Evolutionary conservation across 2,329 filamentous ascomycete species (phyloP).

Genomic region (Aspergillus fischeri): DNA sequence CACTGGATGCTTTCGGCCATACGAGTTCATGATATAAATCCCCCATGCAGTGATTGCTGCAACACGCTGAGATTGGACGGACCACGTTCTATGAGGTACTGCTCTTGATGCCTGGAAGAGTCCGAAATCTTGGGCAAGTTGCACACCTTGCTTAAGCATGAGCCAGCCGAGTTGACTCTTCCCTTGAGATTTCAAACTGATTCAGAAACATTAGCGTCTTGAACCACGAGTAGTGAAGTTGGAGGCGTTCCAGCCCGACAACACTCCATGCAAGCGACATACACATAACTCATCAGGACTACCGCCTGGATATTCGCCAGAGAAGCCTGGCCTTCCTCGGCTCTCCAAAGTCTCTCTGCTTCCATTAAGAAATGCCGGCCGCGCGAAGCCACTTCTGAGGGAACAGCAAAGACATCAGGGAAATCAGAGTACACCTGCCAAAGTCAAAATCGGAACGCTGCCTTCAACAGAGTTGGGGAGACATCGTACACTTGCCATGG

Average conservation of each 20-base stretch:
- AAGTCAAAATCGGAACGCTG: constrained; percentile 7
- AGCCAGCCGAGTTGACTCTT: constrained; percentile 26
- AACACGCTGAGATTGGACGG: constrained; percentile 18
- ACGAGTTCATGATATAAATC: constrained; percentile 30
- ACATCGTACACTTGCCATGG: constrained; percentile 41
- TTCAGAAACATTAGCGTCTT: constrained; percentile 12
- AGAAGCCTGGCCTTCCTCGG: constrained; percentile 30
- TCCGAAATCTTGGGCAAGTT: constrained; percentile 29
- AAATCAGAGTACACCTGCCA: constrained; percentile 35
- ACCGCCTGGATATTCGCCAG: constrained; percentile 36
- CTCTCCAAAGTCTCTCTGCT: constrained; percentile 33
- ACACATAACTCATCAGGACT: constrained; percentile 30
- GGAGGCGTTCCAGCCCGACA: not conserved
- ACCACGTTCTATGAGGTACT: constrained; percentile 3
- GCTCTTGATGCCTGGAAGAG: constrained; percentile 19
- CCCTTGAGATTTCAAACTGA: constrained; percentile 26
- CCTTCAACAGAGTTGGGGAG: not conserved
- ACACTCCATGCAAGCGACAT: constrained; percentile 11
- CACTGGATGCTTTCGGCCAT: not conserved
- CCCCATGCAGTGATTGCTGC: constrained; percentile 27
- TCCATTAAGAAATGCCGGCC: constrained; percentile 34
- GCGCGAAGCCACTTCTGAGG: constrained; percentile 25
- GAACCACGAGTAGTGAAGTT: not conserved
- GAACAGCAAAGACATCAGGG: constrained; percentile 25
- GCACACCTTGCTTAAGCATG: constrained; percentile 29